Conservation (phyloP, 805 yeast species). For the Schwanniomyces polymorphus region DNA sequence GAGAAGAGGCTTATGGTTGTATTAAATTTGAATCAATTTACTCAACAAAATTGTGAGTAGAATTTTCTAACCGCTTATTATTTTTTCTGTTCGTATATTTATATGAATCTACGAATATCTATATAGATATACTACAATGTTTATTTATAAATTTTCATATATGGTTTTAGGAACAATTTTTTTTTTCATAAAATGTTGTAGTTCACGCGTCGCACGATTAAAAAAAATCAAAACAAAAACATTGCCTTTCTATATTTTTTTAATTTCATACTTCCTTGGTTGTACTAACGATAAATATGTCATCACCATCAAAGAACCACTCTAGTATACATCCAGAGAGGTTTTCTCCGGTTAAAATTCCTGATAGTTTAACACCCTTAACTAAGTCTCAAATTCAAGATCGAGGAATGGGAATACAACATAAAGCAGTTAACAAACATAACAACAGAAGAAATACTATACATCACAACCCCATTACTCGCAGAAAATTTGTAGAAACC, state of each 20-base stretch:
- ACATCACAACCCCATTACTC: constrained; percentile 7
- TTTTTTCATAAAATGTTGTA: not conserved
- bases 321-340: constrained; percentile 8
- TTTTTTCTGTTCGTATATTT: not conserved
- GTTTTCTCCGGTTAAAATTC: constrained; percentile 19
- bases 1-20: not conserved
- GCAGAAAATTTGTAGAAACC: constrained; percentile 9
- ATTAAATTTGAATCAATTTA: constrained; percentile 5
- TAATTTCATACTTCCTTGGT: not conserved
- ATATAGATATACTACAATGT: not conserved
- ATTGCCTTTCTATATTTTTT: not conserved
- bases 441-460: constrained; percentile 24
- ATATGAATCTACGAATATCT: not conserved
- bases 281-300: constrained; percentile 1
- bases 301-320: constrained; percentile 8
- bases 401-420: not conserved
- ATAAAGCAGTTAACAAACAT: constrained; percentile 43
- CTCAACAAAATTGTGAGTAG: not conserved
- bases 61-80: too few species aligned
- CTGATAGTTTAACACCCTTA: constrained; percentile 1
- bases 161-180: not conserved
- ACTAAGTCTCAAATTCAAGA: not conserved
- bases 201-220: not conserved
- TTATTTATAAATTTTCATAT: not conserved
- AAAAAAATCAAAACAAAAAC: not conserved